Percentiles rank a stretch among this genome's conserved stretches.
Evolutionary conservation across 768 basidiomycete genomes (phyloP).

Genomic region (Ramaria sp.): DNA sequence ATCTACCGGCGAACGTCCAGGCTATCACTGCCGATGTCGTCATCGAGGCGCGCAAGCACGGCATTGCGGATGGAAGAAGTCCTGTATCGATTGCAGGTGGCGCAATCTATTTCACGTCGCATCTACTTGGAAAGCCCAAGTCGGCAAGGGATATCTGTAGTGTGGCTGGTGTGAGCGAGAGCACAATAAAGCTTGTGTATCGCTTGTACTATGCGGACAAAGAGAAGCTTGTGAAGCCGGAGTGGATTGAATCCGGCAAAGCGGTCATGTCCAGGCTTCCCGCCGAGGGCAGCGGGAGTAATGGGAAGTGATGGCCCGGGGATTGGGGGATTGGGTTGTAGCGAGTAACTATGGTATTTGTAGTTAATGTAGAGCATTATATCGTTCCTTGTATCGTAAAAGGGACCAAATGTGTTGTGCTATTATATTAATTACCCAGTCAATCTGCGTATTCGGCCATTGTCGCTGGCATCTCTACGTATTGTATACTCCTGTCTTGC

Average conservation of each 20-base stretch:
- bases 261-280: slow-evolving; percentile 25
- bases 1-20: slow-evolving; percentile 73
- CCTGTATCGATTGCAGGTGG: slow-evolving; percentile 99
- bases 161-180: slow-evolving; percentile 91
- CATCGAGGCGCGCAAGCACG: slow-evolving; percentile 64
- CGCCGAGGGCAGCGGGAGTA: slow-evolving; percentile 13
- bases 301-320: neutral
- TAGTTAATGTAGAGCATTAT: too few relatives aligned
- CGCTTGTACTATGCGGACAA: slow-evolving; percentile 61
- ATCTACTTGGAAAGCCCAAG: slow-evolving; percentile 65
- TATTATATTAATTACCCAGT: too few relatives aligned
- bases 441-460: too few relatives aligned
- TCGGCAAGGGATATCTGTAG: slow-evolving; percentile 76
- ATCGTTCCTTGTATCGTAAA: too few relatives aligned
- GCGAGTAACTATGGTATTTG: too few relatives aligned
- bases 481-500: too few relatives aligned
- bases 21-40: slow-evolving; percentile 79
- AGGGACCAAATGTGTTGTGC: too few relatives aligned
- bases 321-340: too few relatives aligned
- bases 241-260: slow-evolving; percentile 67
- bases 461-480: too few relatives aligned
- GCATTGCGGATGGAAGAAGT: slow-evolving; percentile 87
- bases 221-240: slow-evolving; percentile 73
- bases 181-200: slow-evolving; percentile 89
- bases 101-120: slow-evolving; percentile 88